Evolutionary conservation across 345 rosid species (phyloP).

Genomic region (Cardiospermum halicacabum): DNA sequence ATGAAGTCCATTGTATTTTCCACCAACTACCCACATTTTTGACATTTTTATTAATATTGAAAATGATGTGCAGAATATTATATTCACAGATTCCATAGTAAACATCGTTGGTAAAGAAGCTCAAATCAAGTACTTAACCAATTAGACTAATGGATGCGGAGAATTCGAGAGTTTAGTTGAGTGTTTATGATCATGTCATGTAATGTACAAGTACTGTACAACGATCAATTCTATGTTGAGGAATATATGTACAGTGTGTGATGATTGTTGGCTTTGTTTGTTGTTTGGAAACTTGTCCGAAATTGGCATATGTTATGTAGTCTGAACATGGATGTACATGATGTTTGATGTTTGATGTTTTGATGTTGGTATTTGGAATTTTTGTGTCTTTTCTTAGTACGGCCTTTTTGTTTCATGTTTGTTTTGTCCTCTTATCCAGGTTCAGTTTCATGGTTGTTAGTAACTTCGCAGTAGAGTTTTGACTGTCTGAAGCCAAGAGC

Average conservation of each 20-base stretch:
- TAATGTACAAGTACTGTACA: not conserved
- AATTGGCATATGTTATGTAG: not conserved
- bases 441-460: not conserved
- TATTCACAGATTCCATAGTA: slow-evolving; percentile 8
- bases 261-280: not conserved
- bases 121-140: not conserved
- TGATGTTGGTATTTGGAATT: not conserved
- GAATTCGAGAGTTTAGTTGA: not conserved
- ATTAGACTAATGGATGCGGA: not conserved
- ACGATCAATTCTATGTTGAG: not conserved
- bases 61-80: slow-evolving; percentile 7
- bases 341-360: not conserved
- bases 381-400: not conserved
- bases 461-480: not conserved
- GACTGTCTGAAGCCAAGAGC: too few species aligned
- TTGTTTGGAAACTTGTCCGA: not conserved
- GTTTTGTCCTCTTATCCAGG: not conserved
- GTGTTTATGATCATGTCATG: not conserved
- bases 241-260: not conserved
- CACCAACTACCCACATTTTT: not conserved
- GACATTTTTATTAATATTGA: not conserved
- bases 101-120: not conserved
- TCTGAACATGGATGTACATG: not conserved
- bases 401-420: not conserved
- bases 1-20: not conserved